Percentiles rank a stretch among this genome's conserved stretches.
These are phyloP conservation scores for Trichosanthes cucumerina DNA, from an alignment of 306 rosid genomes.

Conservation along the genomic window DNA sequence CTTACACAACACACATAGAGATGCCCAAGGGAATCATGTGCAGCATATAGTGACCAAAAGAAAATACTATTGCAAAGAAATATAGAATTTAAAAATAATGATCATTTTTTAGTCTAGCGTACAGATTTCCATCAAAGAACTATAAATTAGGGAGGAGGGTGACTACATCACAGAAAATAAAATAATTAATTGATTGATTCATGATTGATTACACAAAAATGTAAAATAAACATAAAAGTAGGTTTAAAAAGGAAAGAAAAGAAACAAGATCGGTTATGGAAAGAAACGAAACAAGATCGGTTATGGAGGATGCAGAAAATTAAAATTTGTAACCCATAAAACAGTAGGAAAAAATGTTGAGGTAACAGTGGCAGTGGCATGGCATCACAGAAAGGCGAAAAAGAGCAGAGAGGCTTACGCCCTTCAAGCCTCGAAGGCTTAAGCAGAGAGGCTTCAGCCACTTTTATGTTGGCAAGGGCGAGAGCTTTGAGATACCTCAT, in stretches of 20 bases:
- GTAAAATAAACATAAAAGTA: not conserved
- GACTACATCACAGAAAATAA: not conserved
- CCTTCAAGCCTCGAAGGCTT: not conserved
- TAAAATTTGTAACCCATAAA: not conserved
- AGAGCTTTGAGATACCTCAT: no score
- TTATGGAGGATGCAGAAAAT: not conserved
- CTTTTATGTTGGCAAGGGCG: not conserved
- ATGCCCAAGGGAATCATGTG: not conserved
- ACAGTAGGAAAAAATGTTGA: no score
- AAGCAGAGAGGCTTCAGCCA: not conserved
- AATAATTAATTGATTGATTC: not conserved
- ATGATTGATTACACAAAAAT: not conserved
- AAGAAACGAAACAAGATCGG: not conserved
- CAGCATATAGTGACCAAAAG: no score
- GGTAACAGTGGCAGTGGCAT: no score
- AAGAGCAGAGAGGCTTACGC: not conserved
- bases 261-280: not conserved
- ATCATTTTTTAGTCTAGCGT: not conserved
- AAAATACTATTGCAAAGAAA: not conserved
- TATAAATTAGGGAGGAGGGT: not conserved
- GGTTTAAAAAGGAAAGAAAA: not conserved
- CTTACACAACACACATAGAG: not conserved
- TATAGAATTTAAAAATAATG: not conserved
- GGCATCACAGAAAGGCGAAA: not conserved
- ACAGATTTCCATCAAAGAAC: not conserved